Conservation (phyloP, 306 rosid genomes). For the Oemleria cerasiformis region DNA sequence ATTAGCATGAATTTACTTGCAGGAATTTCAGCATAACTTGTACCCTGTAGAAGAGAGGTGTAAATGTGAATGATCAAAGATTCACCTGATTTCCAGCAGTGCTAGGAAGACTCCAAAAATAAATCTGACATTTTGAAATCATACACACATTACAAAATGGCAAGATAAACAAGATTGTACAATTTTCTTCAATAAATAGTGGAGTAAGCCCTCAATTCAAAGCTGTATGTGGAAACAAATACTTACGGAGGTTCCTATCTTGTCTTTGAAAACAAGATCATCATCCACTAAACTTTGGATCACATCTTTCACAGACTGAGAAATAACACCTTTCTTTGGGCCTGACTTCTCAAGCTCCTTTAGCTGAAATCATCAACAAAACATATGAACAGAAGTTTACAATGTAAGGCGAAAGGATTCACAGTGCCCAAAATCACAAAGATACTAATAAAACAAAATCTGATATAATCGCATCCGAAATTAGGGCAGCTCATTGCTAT, state of each 20-base stretch:
- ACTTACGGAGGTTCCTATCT: slow-evolving; percentile 98
- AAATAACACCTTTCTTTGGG: slow-evolving; percentile 83
- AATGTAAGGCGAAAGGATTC: too few species aligned
- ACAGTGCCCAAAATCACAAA: not conserved
- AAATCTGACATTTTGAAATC: slow-evolving; percentile 47
- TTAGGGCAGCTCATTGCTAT: not conserved
- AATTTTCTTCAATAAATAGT: not conserved
- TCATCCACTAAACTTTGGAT: slow-evolving; percentile 94
- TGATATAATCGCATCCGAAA: not conserved
- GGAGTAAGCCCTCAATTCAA: not conserved
- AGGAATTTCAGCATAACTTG: not conserved
- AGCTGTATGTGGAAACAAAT: slow-evolving; percentile 3
- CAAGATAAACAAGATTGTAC: not conserved
- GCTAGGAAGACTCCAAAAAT: slow-evolving; percentile 98
- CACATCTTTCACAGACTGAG: slow-evolving; percentile 96
- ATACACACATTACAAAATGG: not conserved
- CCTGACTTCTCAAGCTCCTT: slow-evolving; percentile 96
- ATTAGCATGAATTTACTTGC: not conserved
- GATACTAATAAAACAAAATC: not conserved
- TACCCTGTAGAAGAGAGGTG: not conserved
- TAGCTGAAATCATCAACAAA: slow-evolving; percentile 48
- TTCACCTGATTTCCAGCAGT: slow-evolving; percentile 95
- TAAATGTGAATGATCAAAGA: slow-evolving; percentile 1
- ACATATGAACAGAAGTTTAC: not conserved
- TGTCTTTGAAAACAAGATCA: slow-evolving; percentile 87